Evolutionary conservation across 352 stramenopile genomes (phyloP).

Genomic region (Pythium dissotocum): DNA sequence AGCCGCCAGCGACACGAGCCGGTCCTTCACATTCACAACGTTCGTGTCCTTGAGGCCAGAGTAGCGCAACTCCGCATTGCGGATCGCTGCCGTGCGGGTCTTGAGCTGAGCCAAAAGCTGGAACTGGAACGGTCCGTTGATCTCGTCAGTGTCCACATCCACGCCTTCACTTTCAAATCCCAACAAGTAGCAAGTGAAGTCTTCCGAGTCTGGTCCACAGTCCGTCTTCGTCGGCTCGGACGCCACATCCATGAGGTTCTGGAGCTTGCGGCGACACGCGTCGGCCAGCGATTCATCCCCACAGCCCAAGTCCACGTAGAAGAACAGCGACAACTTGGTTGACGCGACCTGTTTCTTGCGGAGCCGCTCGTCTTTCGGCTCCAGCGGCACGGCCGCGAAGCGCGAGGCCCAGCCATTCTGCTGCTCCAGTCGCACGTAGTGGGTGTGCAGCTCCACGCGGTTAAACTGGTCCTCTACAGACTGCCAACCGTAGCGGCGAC

Average conservation of each 20-base stretch:
- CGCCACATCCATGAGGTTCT: slow-evolving; percentile 52
- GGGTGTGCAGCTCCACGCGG: slow-evolving; percentile 56
- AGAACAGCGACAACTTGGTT: slow-evolving; percentile 80
- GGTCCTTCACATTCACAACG: slow-evolving; percentile 74
- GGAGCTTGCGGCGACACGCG: slow-evolving; percentile 49
- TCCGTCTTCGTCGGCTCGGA: slow-evolving; percentile 30
- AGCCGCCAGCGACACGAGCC: slow-evolving; percentile 44
- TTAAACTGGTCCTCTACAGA: slow-evolving; percentile 79
- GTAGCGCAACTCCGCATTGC: slow-evolving; percentile 51
- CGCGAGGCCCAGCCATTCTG: slow-evolving; percentile 53
- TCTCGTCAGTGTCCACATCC: background rate
- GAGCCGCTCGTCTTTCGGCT: slow-evolving; percentile 46
- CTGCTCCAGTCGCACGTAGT: slow-evolving; percentile 46
- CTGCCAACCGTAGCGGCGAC: slow-evolving; percentile 55
- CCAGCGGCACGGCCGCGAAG: slow-evolving; percentile 41
- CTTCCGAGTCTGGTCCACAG: slow-evolving; percentile 18
- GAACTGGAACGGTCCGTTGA: slow-evolving; percentile 43
- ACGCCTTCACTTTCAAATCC: slow-evolving; percentile 43
- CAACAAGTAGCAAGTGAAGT: slow-evolving; percentile 40
- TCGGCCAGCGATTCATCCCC: slow-evolving; percentile 61
- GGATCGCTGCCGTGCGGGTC: slow-evolving; percentile 30
- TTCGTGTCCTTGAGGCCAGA: slow-evolving; percentile 59
- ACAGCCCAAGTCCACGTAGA: slow-evolving; percentile 77
- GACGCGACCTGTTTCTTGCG: slow-evolving; percentile 32
- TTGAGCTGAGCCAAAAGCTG: slow-evolving; percentile 54